Conservation (phyloP, 371 early-diverging fungal genomes). For the Mortierella sp. region DNA sequence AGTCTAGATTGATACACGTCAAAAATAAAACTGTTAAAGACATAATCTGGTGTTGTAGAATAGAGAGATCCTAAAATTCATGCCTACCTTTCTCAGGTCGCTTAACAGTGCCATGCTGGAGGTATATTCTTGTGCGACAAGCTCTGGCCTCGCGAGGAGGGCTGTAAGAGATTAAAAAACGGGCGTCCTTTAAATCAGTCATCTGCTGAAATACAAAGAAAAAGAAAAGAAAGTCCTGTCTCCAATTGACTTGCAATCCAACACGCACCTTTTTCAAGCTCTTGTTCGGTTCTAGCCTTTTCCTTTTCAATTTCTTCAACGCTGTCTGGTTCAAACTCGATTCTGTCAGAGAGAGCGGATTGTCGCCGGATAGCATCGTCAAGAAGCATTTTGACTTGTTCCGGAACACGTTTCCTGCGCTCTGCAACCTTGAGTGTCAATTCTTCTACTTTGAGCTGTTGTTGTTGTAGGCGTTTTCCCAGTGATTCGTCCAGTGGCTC, state of each 20-base stretch:
- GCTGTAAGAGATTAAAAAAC: not conserved
- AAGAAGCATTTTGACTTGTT: slow-evolving; percentile 56
- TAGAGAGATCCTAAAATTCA: no score
- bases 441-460: slow-evolving; percentile 38
- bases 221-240: no score
- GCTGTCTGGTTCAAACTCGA: slow-evolving; percentile 38
- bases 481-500: slow-evolving; percentile 52
- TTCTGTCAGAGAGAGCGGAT: slow-evolving; percentile 40
- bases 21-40: not conserved
- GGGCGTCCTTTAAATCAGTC: not conserved
- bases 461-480: slow-evolving; percentile 27
- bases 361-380: slow-evolving; percentile 51
- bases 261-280: slow-evolving; percentile 5
- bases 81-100: slow-evolving; percentile 40
- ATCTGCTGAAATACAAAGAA: not conserved
- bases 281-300: not conserved
- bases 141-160: slow-evolving; percentile 24
- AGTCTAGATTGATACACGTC: slow-evolving; percentile 18
- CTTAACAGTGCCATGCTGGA: slow-evolving; percentile 37
- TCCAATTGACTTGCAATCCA: no score
- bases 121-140: slow-evolving; percentile 42
- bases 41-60: not conserved
- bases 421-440: slow-evolving; percentile 51
- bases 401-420: slow-evolving; percentile 56
- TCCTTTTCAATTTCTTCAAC: not conserved